Evolutionary conservation across 176 grass and related monocot species (phyloP).

Genomic region (Cenchrus purpureus): DNA sequence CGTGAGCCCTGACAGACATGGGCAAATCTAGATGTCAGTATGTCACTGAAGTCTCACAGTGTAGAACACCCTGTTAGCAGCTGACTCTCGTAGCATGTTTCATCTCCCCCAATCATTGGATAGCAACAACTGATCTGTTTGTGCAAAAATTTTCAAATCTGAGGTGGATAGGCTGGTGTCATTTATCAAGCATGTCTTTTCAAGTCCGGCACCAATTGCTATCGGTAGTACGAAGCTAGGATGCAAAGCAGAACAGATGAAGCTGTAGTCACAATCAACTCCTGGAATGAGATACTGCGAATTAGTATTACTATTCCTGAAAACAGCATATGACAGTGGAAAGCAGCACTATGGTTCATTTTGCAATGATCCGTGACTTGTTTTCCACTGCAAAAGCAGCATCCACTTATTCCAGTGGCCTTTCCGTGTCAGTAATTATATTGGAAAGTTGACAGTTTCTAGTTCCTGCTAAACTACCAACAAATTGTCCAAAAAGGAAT

Average conservation of each 20-base stretch:
- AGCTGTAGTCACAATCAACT: slow-evolving; percentile 59
- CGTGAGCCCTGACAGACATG: not conserved
- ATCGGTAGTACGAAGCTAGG: slow-evolving; percentile 63
- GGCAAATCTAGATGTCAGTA: not conserved
- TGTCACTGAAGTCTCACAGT: not conserved
- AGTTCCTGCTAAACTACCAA: slow-evolving; percentile 14
- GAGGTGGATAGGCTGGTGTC: not conserved
- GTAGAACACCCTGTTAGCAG: not conserved
- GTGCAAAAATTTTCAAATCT: slow-evolving; percentile 32
- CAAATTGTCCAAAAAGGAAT: not conserved
- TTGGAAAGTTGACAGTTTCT: not conserved
- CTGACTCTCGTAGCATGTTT: slow-evolving; percentile 10
- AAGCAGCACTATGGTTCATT: slow-evolving; percentile 14
- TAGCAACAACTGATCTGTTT: slow-evolving; percentile 2
- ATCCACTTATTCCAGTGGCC: slow-evolving; percentile 3
- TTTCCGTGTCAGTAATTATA: not conserved
- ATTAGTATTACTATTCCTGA: slow-evolving; percentile 12
- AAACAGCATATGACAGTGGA: slow-evolving; percentile 20
- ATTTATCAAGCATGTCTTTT: not conserved
- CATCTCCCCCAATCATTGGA: slow-evolving; percentile 8
- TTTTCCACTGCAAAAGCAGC: slow-evolving; percentile 35
- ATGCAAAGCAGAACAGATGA: slow-evolving; percentile 61
- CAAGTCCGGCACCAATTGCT: slow-evolving; percentile 24
- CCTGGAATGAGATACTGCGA: slow-evolving; percentile 54
- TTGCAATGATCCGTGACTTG: slow-evolving; percentile 13